phyloP scores from a whole-genome alignment of 1,139 yeast genomes.

The Blastobotrys proliferans region DNA sequence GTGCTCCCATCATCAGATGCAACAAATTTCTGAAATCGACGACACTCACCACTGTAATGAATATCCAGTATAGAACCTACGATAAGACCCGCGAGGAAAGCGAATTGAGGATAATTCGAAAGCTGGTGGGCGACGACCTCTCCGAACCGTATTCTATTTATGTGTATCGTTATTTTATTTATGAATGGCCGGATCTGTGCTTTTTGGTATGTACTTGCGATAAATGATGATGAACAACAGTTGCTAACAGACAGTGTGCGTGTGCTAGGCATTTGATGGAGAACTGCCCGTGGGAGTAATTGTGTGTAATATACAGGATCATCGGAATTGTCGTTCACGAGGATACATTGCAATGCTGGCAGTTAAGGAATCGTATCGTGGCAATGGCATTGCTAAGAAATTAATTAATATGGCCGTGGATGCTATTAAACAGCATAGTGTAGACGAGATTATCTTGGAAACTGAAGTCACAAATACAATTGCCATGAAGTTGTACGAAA shows the following conservation, averaged over 20 bases:
- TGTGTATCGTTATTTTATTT: slow-evolving; percentile 64
- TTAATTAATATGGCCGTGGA: slow-evolving; percentile 62
- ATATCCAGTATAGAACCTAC: slow-evolving; percentile 29
- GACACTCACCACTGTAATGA: slow-evolving; percentile 6
- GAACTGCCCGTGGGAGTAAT: slow-evolving; percentile 65
- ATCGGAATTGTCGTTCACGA: slow-evolving; percentile 58
- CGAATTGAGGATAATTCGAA: slow-evolving; percentile 37
- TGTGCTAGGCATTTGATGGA: slow-evolving; percentile 27
- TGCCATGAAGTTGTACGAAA: slow-evolving; percentile 76
- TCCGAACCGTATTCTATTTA: slow-evolving; percentile 73
- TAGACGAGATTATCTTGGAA: slow-evolving; percentile 87
- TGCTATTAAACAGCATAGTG: slow-evolving; percentile 57
- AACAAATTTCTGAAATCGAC: no score
- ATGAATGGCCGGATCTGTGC: slow-evolving; percentile 65
- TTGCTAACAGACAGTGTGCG: background rate
- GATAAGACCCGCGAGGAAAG: slow-evolving; percentile 30
- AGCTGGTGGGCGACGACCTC: slow-evolving; percentile 53
- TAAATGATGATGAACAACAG: no score
- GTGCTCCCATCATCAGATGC: no score
- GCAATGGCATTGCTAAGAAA: slow-evolving; percentile 73
- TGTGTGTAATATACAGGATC: slow-evolving; percentile 79
- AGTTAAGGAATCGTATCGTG: slow-evolving; percentile 66
- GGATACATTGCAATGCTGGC: slow-evolving; percentile 98
- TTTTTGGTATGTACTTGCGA: slow-evolving; percentile 39
- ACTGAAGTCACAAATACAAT: slow-evolving; percentile 81